Base-by-base conservation (phyloP, 371 early-diverging fungal species). In the Mucor sp. region DNA sequence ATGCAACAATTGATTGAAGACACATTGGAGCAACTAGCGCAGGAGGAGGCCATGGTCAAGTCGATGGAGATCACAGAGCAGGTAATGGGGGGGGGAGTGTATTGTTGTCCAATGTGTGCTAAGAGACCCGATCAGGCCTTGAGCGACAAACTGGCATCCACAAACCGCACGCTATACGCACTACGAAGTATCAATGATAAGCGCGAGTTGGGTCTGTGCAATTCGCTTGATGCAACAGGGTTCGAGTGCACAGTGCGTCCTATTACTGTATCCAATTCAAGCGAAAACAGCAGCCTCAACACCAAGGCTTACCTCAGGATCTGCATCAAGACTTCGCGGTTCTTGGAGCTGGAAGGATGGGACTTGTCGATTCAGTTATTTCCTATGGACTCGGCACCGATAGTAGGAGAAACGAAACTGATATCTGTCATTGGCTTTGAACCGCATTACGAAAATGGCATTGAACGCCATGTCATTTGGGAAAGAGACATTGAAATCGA, bases 311-410 rank as follows among this genome's bases (percentile, higher is more conserved):
- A 60, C 60, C 39, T 73, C 5, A 55, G 73, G 3, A 28, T 63
- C 0, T 60, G 53, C 17, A 73, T 73, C 12, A 65, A 69, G 30
- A 69, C 69, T 6, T 47, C 62, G 0, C 39, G 55, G 2, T 72
- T 72, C 32, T 25, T 72, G 15, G 58, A 69, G 12, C 12, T 72
- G 33, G 73, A 72, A n/a, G 19, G 53, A 27, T 72, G 73, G 73
- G 33, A 60, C 6, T 35, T 70, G 5, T 19, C 28, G 5, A 30
- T 70, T 1, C 56, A 65, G 21, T 37, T 69, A 6, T 21, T 19
- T 27, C 39, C 48, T 9, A 21, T 27, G 17, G 8, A 50, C 48
- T 41, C 60, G 25, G 4, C 14, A n/a, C n/a, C 21, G n/a, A 19
- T 50, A 19, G 65, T 50, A 19, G 65, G 72, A 3, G 1, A 58